Base-by-base conservation (phyloP, 2,329 filamentous ascomycete species). In the Colletotrichum agaves region DNA sequence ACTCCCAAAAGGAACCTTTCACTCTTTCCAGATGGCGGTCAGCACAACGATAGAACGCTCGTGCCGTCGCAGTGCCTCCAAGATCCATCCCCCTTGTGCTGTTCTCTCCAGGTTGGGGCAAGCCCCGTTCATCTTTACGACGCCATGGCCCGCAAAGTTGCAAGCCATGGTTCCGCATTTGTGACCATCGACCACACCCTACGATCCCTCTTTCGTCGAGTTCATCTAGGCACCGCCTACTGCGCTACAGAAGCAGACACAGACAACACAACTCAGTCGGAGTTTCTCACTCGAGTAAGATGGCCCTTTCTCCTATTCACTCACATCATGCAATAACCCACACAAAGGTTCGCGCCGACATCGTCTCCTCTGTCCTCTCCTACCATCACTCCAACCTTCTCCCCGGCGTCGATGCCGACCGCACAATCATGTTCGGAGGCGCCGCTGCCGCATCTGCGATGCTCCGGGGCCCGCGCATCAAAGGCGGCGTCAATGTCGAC, bases 181-280 rank as follows among this genome's bases (percentile, higher is more conserved):
- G 74, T 85, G 12, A 75, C 83, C 0, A 74, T 87, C 23, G 85
- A 87, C 63, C 84, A 86, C 57, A n/a, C 78, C 84, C 0, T 80
- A 82, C 53, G 84, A 86, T 53, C 76, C 80, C 0, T 63, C 73
- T 0, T 75, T 83, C 19, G 78, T 87, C 8, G 79, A 84, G 61
- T 85, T 83, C n/a, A 80, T 83, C 0, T 74, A 84, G 83, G 79
- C 4, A 75, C 75, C 1, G 67, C 78, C 5, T 68, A 63, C 19
- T 35, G 23, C 8, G 63, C 59, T 3, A 49, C 35, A 6, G 31
- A 47, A 11, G 72, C 77, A 8, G 72, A 72, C 61, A 66, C 73
- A 1, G 66, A 62, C 3, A 70, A 73, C 39, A 63, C 56, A 19
- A 17, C 63, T 0, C 67, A 37, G 2, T 64, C 76, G 17, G 50